Evolutionary conservation across 371 early-diverging fungal genomes (phyloP).

Genomic region (Mortierella sp.): DNA sequence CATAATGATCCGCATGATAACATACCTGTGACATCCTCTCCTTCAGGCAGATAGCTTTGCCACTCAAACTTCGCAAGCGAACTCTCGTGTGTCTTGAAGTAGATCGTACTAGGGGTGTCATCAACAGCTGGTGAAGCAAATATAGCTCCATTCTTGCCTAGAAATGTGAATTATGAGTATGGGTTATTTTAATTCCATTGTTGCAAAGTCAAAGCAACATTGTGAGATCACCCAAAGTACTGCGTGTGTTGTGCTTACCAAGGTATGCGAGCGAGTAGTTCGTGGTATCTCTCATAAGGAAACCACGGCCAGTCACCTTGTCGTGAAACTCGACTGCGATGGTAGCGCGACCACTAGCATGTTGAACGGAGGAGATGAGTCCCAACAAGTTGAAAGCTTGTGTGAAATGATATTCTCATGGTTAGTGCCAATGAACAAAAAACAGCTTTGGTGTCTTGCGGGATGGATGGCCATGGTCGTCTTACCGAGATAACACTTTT

Average conservation of each 20-base stretch:
- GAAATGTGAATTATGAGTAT: background rate
- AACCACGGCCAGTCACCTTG: slow-evolving; percentile 78
- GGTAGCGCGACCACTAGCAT: slow-evolving; percentile 71
- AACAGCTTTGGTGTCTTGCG: too few species aligned
- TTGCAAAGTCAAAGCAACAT: background rate
- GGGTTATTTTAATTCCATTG: too few species aligned
- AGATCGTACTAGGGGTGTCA: slow-evolving; percentile 60
- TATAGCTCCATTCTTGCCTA: slow-evolving; percentile 76
- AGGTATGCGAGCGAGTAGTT: slow-evolving; percentile 83
- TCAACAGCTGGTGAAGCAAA: slow-evolving; percentile 74
- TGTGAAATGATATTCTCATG: background rate
- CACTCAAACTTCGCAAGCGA: slow-evolving; percentile 84
- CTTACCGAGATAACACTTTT: slow-evolving; percentile 76
- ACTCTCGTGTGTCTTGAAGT: slow-evolving; percentile 77
- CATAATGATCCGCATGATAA: background rate
- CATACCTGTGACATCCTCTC: slow-evolving; percentile 75
- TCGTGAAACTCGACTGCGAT: slow-evolving; percentile 92
- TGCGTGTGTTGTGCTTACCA: slow-evolving; percentile 15
- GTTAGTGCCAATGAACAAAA: background rate
- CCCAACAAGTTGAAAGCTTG: slow-evolving; percentile 87
- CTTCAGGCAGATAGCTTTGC: slow-evolving; percentile 73
- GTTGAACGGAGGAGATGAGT: slow-evolving; percentile 77
- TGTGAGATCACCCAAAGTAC: background rate
- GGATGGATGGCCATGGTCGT: background rate
- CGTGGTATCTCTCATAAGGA: slow-evolving; percentile 84